Base-by-base conservation (phyloP, 106 monocot species). In the Acanthochlamys bracteata region DNA sequence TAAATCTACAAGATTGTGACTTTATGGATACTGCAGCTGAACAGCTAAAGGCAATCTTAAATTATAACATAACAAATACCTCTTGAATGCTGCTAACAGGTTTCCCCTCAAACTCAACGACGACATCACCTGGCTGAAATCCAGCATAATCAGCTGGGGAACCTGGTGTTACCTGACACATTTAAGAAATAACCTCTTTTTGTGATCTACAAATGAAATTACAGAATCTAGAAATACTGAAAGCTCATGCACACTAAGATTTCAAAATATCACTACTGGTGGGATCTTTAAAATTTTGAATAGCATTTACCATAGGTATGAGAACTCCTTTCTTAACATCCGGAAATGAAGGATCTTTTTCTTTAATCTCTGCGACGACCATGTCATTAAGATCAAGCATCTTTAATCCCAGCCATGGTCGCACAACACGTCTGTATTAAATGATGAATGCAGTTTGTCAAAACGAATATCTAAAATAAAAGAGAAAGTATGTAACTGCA, bases 321-420 rank as follows among this genome's bases (percentile, higher is more conserved):
- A 96, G 78, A 11, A 96, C 82, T 2, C 95, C 95, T 59, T 61
- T 76, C 10, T 17, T 71, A 27, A 90, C 84, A 82, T 88, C 78
- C 47, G 90, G 95, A 72, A 96, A 96, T 47, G 77, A 77, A 57
- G 54, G 19, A 80, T 90, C 80, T 72, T 66, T 90, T 80, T 85
- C 90, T 80, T 90, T 96, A 42, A 96, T 79, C 27, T 96, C 79
- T 56, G 69, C 66, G 67, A 90, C 64, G 7, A 85, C 73, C 76
- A 76, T 84, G 39, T 79, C 68, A 76, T 87, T 88, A 61, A 96
- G 87, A 59, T 96, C 90, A 53, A 96, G 84, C 87, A 91, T 80
- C 76, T 90, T 96, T 42, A 96, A 42, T 47, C 95, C 95, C 57
- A 96, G 82, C 95, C 95, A 96, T 64, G 95, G 90, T 46, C 82